Evolutionary conservation across 2,329 filamentous ascomycete genomes (phyloP), one percentile per base, ranked within the genome.

Genomic region (Furcasterigmium sp.): DNA sequence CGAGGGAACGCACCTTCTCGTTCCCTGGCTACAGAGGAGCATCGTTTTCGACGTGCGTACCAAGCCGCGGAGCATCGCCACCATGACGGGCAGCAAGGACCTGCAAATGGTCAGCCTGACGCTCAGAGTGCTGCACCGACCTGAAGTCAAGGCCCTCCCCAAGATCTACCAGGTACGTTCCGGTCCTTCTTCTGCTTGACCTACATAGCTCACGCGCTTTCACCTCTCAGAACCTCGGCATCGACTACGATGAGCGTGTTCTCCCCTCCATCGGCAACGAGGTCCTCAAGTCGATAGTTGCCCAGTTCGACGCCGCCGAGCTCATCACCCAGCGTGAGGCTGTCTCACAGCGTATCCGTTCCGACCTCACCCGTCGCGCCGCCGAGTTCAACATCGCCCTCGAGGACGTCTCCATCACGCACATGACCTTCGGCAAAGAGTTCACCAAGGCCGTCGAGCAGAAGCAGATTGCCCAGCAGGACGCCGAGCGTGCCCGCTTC

Each of bases 101-200:
- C 70, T 98, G 76, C 93, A 98, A 75, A 98, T 98, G 93, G 93
- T 98, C 60, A 96, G 90, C 78, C 78, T 98, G 76, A 98, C 93
- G 42, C 78, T 98, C 63, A 81, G 93, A 68, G 93, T 98, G 52
- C 70, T 98, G 66, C 91, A 97, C 72, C 80, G 94, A 56, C 93
- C 94, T 6, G 91, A 95, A 45, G 91, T 98, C 57, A 82, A 88
- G 75, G 81, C 84, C 57, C 74, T 98, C 61, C 94, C 93, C 47
- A 95, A 91, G 74, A 98, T 98, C 60, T 98, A 98, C 76, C 93
- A 97, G 82, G 91, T 96, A 69, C 51, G 76, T 57, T 19, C 11
- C 19, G 23, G 28, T 28, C 39, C 21, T 19, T 11, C 35, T 13
- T 13, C 28, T 13, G 21, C n/a, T 13, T 4, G 13, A 15, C 15